A percentile compares a stretch with the other conserved stretches of the same genome.
Evolutionary conservation across 208 protist species (phyloP).

Genomic region (Trypanosoma vivax): DNA sequence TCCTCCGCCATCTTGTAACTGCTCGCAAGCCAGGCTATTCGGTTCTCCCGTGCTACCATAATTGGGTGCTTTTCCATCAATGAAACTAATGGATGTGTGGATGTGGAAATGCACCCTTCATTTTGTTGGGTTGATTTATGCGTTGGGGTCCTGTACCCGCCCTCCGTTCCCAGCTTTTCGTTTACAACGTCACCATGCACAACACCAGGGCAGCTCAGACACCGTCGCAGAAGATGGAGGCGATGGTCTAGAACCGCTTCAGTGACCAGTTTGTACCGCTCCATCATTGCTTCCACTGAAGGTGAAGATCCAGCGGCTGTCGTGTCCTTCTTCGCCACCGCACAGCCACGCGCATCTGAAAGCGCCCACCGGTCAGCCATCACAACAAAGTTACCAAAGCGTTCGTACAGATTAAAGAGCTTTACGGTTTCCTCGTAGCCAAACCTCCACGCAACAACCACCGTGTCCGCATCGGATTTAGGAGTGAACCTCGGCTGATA

Average conservation of each 20-base stretch:
- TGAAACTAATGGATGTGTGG: slow-evolving; percentile 15
- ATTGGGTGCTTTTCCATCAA: slow-evolving; percentile 26
- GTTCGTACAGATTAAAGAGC: slow-evolving; percentile 40
- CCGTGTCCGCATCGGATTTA: not conserved
- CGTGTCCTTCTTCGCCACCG: not conserved
- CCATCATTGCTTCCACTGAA: slow-evolving; percentile 21
- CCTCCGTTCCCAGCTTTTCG: not conserved
- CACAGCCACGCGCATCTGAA: slow-evolving; percentile 1
- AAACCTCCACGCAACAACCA: slow-evolving; percentile 7
- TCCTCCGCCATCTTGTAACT: not conserved
- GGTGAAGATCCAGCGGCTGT: not conserved
- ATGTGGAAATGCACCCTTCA: not conserved
- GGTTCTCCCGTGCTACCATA: slow-evolving; percentile 4
- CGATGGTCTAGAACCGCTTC: slow-evolving; percentile 14
- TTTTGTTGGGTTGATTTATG: not conserved
- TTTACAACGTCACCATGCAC: not conserved
- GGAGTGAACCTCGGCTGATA: slow-evolving; percentile 11
- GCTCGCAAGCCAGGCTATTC: slow-evolving; percentile 6
- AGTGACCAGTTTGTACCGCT: slow-evolving; percentile 20
- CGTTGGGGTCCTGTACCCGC: not conserved
- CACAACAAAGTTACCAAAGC: slow-evolving; percentile 57
- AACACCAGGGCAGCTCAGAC: not conserved
- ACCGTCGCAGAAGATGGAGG: not conserved
- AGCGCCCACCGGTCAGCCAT: slow-evolving; percentile 43
- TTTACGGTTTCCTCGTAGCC: slow-evolving; percentile 27